These are phyloP conservation scores for Ophiostoma pallidulum DNA, from an alignment of 2,329 filamentous ascomycete species.

Conservation along the genomic window DNA sequence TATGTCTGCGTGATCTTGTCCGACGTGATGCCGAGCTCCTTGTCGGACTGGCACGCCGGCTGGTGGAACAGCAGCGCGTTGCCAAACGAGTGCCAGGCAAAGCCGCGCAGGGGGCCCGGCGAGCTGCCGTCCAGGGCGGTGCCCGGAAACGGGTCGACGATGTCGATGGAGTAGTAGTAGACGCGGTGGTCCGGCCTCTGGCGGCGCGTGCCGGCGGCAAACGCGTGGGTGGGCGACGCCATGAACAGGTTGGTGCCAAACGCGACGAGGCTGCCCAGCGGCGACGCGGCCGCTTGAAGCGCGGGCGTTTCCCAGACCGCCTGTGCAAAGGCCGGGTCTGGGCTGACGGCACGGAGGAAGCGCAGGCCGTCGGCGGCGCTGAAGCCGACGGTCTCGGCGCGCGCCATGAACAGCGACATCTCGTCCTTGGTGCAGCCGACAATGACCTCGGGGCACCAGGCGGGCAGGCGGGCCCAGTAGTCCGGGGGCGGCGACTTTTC, in stretches of 20 bases:
- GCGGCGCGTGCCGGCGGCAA: background rate
- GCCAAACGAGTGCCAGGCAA: constrained; percentile 12
- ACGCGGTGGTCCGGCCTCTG: background rate
- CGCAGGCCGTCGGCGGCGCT: background rate
- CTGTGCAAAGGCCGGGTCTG: background rate
- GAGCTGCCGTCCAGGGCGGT: background rate
- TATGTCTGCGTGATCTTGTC: background rate
- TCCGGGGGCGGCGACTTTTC: background rate
- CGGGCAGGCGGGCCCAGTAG: constrained; percentile 6
- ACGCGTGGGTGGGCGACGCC: background rate
- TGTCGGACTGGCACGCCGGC: constrained; percentile 10
- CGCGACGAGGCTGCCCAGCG: constrained; percentile 1
- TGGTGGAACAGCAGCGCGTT: constrained; percentile 10
- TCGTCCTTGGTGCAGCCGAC: constrained; percentile 6
- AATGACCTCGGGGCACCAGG: constrained; percentile 4
- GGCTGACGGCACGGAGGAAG: background rate
- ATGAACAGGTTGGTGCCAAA: constrained; percentile 1
- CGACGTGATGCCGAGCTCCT: constrained; percentile 5
- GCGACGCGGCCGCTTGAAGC: background rate
- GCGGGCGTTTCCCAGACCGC: background rate
- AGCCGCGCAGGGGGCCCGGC: constrained; percentile 1
- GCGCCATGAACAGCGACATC: constrained; percentile 1
- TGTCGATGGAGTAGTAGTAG: constrained; percentile 8
- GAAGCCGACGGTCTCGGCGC: background rate
- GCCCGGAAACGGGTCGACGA: constrained; percentile 7